A percentile compares a stretch with the other conserved stretches of the same genome.
phyloP scores from a whole-genome alignment of 495 filamentous ascomycete genomes.

The Penicillium odoratum region DNA sequence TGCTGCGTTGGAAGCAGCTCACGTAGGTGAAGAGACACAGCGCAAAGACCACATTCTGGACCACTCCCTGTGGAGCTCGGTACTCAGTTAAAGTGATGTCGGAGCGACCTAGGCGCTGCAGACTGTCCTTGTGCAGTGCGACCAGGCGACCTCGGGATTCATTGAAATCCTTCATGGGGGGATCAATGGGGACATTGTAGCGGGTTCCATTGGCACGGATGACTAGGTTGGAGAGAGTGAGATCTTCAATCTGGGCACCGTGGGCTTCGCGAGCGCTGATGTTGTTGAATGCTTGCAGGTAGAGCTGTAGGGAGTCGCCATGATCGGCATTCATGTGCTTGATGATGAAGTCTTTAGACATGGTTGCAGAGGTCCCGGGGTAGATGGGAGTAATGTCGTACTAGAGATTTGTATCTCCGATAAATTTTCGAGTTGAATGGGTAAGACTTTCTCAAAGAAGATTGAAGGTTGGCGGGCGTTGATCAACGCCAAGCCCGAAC shows the following conservation, averaged over 20 bases:
- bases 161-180: constrained; percentile 57
- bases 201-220: constrained; percentile 48
- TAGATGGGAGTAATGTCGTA: not conserved
- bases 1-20: constrained; percentile 44
- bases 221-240: constrained; percentile 57
- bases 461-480: not conserved
- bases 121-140: constrained; percentile 63
- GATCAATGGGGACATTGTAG: constrained; percentile 59
- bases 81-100: constrained; percentile 59
- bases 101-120: constrained; percentile 53
- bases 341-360: constrained; percentile 62
- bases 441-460: not conserved
- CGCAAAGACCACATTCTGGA: constrained; percentile 42
- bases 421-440: not conserved
- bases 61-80: constrained; percentile 39
- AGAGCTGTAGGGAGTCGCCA: constrained; percentile 61
- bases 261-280: constrained; percentile 48
- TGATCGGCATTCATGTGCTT: constrained; percentile 83
- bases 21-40: constrained; percentile 46
- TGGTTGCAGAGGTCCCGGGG: constrained; percentile 5
- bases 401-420: not conserved
- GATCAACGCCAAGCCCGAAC: not conserved
- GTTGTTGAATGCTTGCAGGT: constrained; percentile 60
- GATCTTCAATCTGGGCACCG: constrained; percentile 57
- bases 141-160: constrained; percentile 66